Evolutionary conservation across 257 asterid genomes (phyloP).

Genomic region (Thymus mandschuricus): DNA sequence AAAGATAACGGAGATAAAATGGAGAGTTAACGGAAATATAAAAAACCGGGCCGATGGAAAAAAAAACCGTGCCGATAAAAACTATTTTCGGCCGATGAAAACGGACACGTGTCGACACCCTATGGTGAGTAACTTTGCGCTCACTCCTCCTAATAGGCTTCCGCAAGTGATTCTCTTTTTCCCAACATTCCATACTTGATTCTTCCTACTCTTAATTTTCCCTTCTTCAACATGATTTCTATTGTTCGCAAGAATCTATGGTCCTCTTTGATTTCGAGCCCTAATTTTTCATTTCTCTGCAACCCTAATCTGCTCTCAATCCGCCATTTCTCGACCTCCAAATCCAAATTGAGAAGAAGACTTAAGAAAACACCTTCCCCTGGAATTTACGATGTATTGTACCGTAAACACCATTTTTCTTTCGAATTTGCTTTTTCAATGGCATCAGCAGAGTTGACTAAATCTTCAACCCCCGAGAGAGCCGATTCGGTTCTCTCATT

Average conservation of each 20-base stretch:
- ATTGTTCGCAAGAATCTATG: not conserved
- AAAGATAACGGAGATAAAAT: too few species aligned
- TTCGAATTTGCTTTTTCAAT: constrained; percentile 22
- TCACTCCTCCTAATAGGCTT: too few species aligned
- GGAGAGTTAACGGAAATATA: too few species aligned
- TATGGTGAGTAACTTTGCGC: too few species aligned
- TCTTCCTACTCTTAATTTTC: too few species aligned
- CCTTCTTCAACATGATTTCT: not conserved
- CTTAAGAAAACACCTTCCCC: not conserved
- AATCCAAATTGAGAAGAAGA: not conserved
- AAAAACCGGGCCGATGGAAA: too few species aligned
- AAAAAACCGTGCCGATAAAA: too few species aligned
- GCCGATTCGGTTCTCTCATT: constrained; percentile 21
- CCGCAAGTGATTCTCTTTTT: too few species aligned
- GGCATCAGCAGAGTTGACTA: constrained; percentile 22
- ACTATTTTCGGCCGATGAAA: too few species aligned
- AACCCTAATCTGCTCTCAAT: not conserved
- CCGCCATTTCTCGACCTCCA: not conserved
- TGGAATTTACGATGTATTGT: constrained; percentile 13
- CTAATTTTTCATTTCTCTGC: not conserved
- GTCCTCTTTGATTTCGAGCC: not conserved
- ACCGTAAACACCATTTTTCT: constrained; percentile 30
- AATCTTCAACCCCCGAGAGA: constrained; percentile 1
- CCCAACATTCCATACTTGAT: too few species aligned
- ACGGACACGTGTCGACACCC: too few species aligned